Percentiles rank a stretch among this genome's conserved stretches.
These are phyloP conservation scores for Scalesia atractyloides DNA, from an alignment of 129 eudicot genomes.

Conservation along the genomic window DNA sequence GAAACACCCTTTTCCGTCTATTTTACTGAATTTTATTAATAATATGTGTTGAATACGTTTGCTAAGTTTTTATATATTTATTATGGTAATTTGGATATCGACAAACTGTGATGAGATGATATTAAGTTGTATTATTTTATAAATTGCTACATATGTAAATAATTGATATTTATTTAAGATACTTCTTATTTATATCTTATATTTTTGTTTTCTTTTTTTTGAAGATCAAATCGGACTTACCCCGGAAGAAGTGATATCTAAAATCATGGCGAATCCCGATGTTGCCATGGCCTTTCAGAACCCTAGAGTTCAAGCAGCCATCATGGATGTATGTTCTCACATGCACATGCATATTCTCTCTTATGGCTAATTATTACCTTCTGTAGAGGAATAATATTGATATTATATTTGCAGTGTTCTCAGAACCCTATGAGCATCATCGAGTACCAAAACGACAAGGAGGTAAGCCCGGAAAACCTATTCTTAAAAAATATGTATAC, in stretches of 20 bases:
- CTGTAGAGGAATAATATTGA: background rate
- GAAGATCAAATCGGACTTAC: slow-evolving; percentile 94
- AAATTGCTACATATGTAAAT: background rate
- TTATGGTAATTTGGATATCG: background rate
- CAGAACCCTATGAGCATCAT: slow-evolving; percentile 91
- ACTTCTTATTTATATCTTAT: background rate
- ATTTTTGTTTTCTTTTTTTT: slow-evolving; percentile 13
- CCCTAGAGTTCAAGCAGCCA: slow-evolving; percentile 98
- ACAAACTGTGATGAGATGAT: background rate
- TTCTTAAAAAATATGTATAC: background rate
- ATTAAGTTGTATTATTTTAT: background rate
- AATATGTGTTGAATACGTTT: no score
- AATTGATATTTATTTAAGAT: background rate
- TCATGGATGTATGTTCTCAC: slow-evolving; percentile 78
- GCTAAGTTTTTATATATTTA: background rate
- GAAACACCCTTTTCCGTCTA: no score
- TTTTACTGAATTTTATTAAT: no score
- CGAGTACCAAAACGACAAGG: slow-evolving; percentile 97
- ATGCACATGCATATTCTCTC: background rate
- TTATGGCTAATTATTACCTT: background rate
- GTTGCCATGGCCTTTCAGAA: slow-evolving; percentile 98
- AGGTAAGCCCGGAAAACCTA: slow-evolving; percentile 47
- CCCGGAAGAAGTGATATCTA: slow-evolving; percentile 93
- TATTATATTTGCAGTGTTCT: slow-evolving; percentile 68
- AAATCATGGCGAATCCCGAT: slow-evolving; percentile 96